These are phyloP conservation scores for Suhomyces bokatorum DNA, from an alignment of 1,139 yeast species.

Conservation along the genomic window DNA sequence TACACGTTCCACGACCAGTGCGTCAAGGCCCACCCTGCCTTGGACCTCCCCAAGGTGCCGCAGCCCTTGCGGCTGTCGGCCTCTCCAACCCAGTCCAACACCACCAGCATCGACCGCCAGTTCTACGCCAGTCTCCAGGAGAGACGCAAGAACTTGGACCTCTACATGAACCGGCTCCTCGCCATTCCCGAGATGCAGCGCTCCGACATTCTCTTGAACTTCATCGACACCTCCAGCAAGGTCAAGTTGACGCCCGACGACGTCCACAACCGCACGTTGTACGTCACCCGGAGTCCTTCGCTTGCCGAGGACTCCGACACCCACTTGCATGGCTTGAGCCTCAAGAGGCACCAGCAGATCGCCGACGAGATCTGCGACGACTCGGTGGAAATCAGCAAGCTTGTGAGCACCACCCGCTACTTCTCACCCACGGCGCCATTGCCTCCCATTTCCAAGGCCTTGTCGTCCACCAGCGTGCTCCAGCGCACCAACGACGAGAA, in stretches of 20 bases:
- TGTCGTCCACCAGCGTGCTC: conserved; percentile 1
- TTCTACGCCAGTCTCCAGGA: conserved; percentile 13
- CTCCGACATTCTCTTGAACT: conserved; percentile 9
- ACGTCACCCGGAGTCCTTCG: neutral
- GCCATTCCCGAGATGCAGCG: conserved; percentile 7
- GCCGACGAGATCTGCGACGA: conserved; percentile 24
- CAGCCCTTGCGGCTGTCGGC: conserved; percentile 15
- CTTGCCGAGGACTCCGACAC: neutral
- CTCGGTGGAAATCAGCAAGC: conserved; percentile 25
- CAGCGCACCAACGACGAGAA: conserved; percentile 9
- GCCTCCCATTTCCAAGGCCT: conserved; percentile 19
- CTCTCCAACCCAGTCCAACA: conserved; percentile 9
- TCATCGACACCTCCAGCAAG: conserved; percentile 11
- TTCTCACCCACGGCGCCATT: conserved; percentile 34
- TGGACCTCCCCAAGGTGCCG: conserved; percentile 14
- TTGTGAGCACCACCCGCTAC: conserved; percentile 15
- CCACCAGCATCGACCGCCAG: conserved; percentile 11
- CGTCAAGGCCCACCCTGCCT: conserved; percentile 4
- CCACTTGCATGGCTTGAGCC: conserved; percentile 2
- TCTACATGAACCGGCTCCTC: conserved; percentile 14
- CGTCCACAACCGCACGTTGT: neutral
- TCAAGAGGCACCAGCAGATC: conserved; percentile 18
- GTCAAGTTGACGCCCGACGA: conserved; percentile 5
- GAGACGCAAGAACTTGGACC: conserved; percentile 16
- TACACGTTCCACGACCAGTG: conserved; percentile 20